phyloP scores from a whole-genome alignment of 1,139 yeast genomes.

The Suhomyces panamericanus region DNA sequence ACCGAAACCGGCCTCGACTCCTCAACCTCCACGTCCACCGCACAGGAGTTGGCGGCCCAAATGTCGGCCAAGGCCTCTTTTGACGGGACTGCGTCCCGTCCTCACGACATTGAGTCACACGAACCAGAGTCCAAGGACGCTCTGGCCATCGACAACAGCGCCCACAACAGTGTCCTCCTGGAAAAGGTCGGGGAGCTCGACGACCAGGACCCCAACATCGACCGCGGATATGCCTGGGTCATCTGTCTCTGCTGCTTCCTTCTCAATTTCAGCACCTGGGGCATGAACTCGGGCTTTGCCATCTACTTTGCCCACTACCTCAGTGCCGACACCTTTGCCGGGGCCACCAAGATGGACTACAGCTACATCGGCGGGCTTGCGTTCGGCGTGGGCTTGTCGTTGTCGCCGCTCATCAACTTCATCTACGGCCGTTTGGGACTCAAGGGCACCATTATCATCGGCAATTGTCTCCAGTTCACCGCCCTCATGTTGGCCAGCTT shows the following conservation, averaged over 20 bases:
- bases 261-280: slow-evolving; percentile 51
- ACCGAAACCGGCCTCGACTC: no score
- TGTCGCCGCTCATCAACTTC: slow-evolving; percentile 42
- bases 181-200: not conserved
- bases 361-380: slow-evolving; percentile 46
- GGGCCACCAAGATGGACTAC: slow-evolving; percentile 45
- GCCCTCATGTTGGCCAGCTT: slow-evolving; percentile 57
- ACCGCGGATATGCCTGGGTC: slow-evolving; percentile 53
- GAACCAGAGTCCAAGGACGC: no score
- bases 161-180: not conserved
- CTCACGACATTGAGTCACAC: no score
- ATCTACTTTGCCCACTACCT: slow-evolving; percentile 50
- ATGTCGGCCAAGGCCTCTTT: no score
- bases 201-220: slow-evolving; percentile 19
- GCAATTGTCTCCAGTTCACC: slow-evolving; percentile 50
- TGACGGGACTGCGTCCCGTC: no score
- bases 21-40: no score
- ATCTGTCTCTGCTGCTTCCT: slow-evolving; percentile 43
- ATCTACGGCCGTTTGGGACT: slow-evolving; percentile 43
- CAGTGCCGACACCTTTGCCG: slow-evolving; percentile 33
- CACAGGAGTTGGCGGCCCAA: no score
- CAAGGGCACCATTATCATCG: slow-evolving; percentile 37
- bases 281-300: slow-evolving; percentile 55
- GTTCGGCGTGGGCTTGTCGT: slow-evolving; percentile 37
- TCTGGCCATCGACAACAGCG: no score